Evolutionary conservation across 192 early-diverging fungal genomes (phyloP), one percentile per base, ranked within the genome.

Genomic region (Spizellomyces punctatus): DNA sequence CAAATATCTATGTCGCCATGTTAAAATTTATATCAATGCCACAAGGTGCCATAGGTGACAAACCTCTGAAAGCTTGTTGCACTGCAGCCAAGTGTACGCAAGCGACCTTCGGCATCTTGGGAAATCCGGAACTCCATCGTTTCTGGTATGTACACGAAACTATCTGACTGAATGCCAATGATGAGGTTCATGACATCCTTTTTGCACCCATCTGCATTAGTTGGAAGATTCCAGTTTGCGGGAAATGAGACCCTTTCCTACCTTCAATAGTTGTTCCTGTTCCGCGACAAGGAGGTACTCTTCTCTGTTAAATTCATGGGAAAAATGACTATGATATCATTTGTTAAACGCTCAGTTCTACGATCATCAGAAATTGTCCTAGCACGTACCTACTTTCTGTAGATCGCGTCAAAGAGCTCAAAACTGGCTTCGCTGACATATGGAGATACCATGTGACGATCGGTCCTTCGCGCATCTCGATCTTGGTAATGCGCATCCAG

Each of bases 171-270:
- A n/a, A 71, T 19, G 46, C 69, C 69, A 60, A 71, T 17, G 1
- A 62, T 27, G 2, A 71, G 10, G 47, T 63, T 71, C 45, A 71
- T 17, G 52, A 71, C 49, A 43, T 71, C 69, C 58, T 71, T 27
- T 43, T 16, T 21, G 27, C n/a, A 16, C 7, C 6, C 54, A n/a
- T 54, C 42, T 8, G 21, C 9, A 52, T 16, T 50, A 17, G 17
- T 46, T n/a, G 61, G 10, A 41, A n/a, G 19, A 7, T 63, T 10
- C 17, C 21, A 63, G 4, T 14, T 17, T 14, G 1, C 41, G 22
- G 14, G 16, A 45, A 63, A 66, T 12, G 12, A 66, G 64, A 7
- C 6, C 61, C 22, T 50, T 50, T 21, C 54, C 46, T 46, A 27
- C 42, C 9, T 19, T 8, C 19, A 63, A n/a, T n/a, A 45, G 5